Conservation (phyloP, 257 asterid genomes). For the Anisodus tanguticus region DNA sequence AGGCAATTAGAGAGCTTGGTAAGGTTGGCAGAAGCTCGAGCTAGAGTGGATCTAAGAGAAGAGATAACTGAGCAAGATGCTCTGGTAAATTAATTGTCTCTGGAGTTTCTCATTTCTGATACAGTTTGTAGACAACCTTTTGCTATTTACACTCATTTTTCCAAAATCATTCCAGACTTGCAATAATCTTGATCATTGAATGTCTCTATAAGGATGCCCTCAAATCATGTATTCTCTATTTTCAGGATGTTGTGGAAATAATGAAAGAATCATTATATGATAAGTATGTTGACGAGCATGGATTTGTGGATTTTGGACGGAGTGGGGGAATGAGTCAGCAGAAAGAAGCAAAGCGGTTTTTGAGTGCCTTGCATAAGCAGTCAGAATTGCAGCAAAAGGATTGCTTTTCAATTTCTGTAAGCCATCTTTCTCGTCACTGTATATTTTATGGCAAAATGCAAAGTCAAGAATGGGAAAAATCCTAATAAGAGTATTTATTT, state of each 20-base stretch:
- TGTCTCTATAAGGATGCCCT: not conserved
- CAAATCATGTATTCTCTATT: slow-evolving; percentile 8
- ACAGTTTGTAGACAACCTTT: not conserved
- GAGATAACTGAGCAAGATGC: slow-evolving; percentile 89
- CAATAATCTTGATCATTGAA: not conserved
- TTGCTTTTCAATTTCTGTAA: slow-evolving; percentile 85
- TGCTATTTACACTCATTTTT: not conserved
- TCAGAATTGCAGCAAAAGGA: slow-evolving; percentile 85
- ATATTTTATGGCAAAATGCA: not conserved
- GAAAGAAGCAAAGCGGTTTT: slow-evolving; percentile 90
- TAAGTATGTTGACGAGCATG: slow-evolving; percentile 91
- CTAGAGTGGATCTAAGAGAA: slow-evolving; percentile 84
- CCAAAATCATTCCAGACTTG: not conserved
- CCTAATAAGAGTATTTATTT: slow-evolving; percentile 34
- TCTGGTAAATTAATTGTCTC: slow-evolving; percentile 56
- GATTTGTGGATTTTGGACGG: slow-evolving; percentile 80
- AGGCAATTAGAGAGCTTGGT: slow-evolving; percentile 96
- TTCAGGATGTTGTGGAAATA: slow-evolving; percentile 93
- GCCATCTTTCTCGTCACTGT: slow-evolving; percentile 28
- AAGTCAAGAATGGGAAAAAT: not conserved
- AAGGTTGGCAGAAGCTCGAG: slow-evolving; percentile 96
- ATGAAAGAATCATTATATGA: slow-evolving; percentile 98
- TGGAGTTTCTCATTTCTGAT: slow-evolving; percentile 20
- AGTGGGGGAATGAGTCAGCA: slow-evolving; percentile 47
- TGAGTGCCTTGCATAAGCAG: slow-evolving; percentile 84